Conservation (phyloP, 164 flowering plant genomes). For the Buxus sempervirens region DNA sequence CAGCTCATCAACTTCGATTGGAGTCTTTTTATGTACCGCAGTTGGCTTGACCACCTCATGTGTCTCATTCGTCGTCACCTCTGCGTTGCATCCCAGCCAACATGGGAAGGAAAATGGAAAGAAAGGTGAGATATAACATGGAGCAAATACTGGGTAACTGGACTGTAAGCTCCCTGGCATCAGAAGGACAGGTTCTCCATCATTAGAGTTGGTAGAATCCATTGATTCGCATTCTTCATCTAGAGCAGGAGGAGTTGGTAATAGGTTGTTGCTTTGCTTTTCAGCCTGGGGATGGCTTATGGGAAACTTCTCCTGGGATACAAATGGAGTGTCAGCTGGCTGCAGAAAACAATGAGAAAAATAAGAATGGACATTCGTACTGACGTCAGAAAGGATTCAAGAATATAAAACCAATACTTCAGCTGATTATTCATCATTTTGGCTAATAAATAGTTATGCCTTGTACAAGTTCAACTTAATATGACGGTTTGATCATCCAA, state of each 20-base stretch:
- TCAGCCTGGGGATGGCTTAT: constrained; percentile 39
- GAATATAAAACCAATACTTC: no score
- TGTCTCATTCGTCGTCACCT: constrained; percentile 34
- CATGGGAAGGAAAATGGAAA: constrained; percentile 54
- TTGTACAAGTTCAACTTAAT: background rate
- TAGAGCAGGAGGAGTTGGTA: constrained; percentile 40
- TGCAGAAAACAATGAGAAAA: constrained; percentile 30
- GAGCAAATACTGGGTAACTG: constrained; percentile 51
- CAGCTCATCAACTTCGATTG: constrained; percentile 78
- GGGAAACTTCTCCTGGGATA: constrained; percentile 47
- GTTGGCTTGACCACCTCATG: constrained; percentile 82
- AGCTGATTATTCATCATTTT: no score
- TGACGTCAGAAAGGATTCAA: no score
- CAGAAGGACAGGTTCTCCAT: constrained; percentile 36
- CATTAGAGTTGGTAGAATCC: constrained; percentile 73
- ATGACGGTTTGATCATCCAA: background rate
- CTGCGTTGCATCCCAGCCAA: constrained; percentile 43
- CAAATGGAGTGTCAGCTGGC: constrained; percentile 49
- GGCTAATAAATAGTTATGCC: background rate
- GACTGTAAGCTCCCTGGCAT: constrained; percentile 41
- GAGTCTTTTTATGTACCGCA: constrained; percentile 72
- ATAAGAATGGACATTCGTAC: background rate
- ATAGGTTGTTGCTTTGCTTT: constrained; percentile 27
- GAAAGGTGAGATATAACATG: constrained; percentile 61
- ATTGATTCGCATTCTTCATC: constrained; percentile 85